Conservation (phyloP, 2,329 filamentous ascomycete genomes). For the Neophaeococcomyces mojaviensis region DNA sequence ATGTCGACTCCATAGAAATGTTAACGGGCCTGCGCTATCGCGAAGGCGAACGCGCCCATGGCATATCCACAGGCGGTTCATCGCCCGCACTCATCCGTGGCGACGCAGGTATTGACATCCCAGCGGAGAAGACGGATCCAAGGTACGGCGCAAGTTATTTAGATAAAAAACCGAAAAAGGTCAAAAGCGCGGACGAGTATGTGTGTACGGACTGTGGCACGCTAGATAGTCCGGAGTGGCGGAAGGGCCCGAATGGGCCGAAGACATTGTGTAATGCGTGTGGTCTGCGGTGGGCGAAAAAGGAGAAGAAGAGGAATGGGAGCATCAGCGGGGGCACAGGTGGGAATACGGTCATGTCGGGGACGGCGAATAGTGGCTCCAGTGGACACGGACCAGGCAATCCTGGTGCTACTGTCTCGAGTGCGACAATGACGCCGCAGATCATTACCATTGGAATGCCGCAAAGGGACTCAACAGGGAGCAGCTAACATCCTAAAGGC, state of each 20-base stretch:
- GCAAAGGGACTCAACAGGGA: too few species aligned
- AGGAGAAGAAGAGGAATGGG: slow-evolving; percentile 62
- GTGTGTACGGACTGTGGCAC: slow-evolving; percentile 95
- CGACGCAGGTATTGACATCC: slow-evolving; percentile 78
- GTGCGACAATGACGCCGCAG: too few species aligned
- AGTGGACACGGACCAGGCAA: too few species aligned
- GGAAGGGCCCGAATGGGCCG: slow-evolving; percentile 84
- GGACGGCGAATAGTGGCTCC: too few species aligned
- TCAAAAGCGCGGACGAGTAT: slow-evolving; percentile 77
- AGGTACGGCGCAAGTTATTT: slow-evolving; percentile 39
- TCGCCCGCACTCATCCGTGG: slow-evolving; percentile 76
- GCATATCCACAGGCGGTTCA: slow-evolving; percentile 77
- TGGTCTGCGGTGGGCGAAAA: slow-evolving; percentile 64
- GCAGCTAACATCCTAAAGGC: too few species aligned
- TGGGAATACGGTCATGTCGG: too few species aligned
- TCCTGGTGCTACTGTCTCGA: too few species aligned
- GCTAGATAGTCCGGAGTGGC: slow-evolving; percentile 89
- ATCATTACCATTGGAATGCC: too few species aligned
- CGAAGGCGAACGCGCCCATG: slow-evolving; percentile 79
- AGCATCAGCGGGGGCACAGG: slow-evolving; percentile 3
- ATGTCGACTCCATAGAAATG: slow-evolving; percentile 86
- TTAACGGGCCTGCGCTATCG: slow-evolving; percentile 80
- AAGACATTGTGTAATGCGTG: slow-evolving; percentile 96
- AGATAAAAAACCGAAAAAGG: slow-evolving; percentile 72
- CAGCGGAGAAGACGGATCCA: slow-evolving; percentile 61